A percentile compares a stretch with the other conserved stretches of the same genome.
Evolutionary conservation across 2,329 filamentous ascomycete genomes (phyloP).

Genomic region (Ascochyta fabae): DNA sequence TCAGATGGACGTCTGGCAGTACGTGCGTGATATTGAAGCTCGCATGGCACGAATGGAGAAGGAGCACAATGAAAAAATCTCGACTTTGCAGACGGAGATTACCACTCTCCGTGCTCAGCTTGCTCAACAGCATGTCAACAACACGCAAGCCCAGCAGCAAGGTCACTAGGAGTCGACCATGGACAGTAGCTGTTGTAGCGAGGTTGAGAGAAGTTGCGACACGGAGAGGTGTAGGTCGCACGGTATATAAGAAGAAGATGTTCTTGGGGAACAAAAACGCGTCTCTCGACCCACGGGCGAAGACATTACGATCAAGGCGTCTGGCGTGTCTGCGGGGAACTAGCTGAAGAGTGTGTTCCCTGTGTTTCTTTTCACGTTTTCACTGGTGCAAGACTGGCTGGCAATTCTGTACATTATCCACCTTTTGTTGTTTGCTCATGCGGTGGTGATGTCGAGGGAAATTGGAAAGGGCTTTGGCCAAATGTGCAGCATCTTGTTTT

Average conservation of each 20-base stretch:
- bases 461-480: slow-evolving; percentile 17
- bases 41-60: slow-evolving; percentile 55
- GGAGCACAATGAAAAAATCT: slow-evolving; percentile 56
- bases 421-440: not conserved
- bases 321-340: slow-evolving; percentile 4
- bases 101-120: slow-evolving; percentile 47
- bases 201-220: not conserved
- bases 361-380: not conserved
- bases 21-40: slow-evolving; percentile 73
- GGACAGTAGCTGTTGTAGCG: not conserved
- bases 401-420: slow-evolving; percentile 15
- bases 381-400: slow-evolving; percentile 5
- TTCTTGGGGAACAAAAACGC: slow-evolving; percentile 1
- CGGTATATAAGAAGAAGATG: slow-evolving; percentile 7
- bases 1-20: slow-evolving; percentile 68
- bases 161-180: slow-evolving; percentile 2
- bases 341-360: slow-evolving; percentile 1
- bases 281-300: slow-evolving; percentile 11
- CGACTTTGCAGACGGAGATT: slow-evolving; percentile 54
- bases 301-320: slow-evolving; percentile 11
- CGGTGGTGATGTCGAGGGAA: slow-evolving; percentile 6
- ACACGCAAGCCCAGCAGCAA: slow-evolving; percentile 27
- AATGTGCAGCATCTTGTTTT: slow-evolving; percentile 10
- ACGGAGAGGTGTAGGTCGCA: not conserved
- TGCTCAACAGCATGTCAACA: slow-evolving; percentile 44